phyloP scores from a whole-genome alignment of 306 rosid species.

The Vigna trinervia region DNA sequence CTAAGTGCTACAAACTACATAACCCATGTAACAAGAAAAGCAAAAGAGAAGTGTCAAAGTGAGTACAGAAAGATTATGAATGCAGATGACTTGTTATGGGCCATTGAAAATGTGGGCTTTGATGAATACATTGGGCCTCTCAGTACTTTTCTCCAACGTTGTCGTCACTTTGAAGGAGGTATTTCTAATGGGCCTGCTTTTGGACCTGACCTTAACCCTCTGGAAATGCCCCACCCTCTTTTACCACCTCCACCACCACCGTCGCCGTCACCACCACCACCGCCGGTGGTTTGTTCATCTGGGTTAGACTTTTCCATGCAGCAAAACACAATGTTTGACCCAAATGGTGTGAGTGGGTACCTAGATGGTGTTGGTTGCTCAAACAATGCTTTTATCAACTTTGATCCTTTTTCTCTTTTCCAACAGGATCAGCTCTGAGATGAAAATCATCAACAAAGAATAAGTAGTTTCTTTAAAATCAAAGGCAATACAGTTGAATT shows the following conservation, averaged over 20 bases:
- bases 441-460: too few relatives aligned
- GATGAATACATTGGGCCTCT: not conserved
- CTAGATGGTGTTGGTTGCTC: not conserved
- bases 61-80: constrained; percentile 11
- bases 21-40: not conserved
- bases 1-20: constrained; percentile 25
- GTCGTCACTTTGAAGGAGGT: not conserved
- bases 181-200: too few relatives aligned
- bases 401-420: not conserved
- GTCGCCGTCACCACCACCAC: not conserved
- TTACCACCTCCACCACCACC: not conserved
- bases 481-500: not conserved
- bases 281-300: not conserved
- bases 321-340: not conserved
- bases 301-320: not conserved
- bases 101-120: not conserved
- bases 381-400: not conserved
- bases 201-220: not conserved
- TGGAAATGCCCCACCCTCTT: not conserved
- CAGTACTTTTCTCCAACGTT: not conserved
- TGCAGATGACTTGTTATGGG: constrained; percentile 36
- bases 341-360: not conserved
- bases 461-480: not conserved
- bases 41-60: not conserved
- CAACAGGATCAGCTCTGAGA: not conserved